Base-by-base conservation (phyloP, 2,329 filamentous ascomycete genomes). In the Pestalotiopsis sp. region DNA sequence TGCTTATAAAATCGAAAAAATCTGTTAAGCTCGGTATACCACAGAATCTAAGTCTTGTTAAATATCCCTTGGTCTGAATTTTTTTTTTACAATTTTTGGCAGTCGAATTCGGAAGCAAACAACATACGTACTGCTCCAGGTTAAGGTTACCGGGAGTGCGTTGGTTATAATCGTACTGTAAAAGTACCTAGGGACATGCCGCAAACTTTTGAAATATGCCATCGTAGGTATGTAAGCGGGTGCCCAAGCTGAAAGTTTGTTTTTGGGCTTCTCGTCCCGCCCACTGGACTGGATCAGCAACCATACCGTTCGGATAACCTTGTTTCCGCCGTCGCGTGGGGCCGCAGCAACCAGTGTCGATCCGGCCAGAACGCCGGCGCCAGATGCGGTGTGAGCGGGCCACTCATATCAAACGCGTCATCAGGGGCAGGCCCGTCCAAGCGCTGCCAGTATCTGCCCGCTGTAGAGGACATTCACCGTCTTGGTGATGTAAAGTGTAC, bases 291-390 rank as follows among this genome's bases (percentile, higher is more conserved):
- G 70, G 71, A 67, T 71, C 70, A 74, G 72, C 72, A 69, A 59
- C 71, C 65, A 63, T 61, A 71, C 71, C 69, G 72, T 71, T 69
- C 72, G 73, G 73, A 73, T 74, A 73, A 71, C 72, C 73, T 73
- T 73, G 66, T 68, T 71, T 68, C 69, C 68, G 69, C 69, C 68
- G 69, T 52, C 64, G 70, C 69, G 68, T 71, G 69, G 68, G 72
- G 70, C 70, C 70, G 67, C 70, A 68, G 65, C 70, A 57, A 69
- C 67, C 65, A 49, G 39, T 70, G 68, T 70, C 70, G 70, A 74
- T 74, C 71, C 67, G 67, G 66, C 68, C 64, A 68, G 66, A 65
- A 38, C 66, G 67, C 66, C 66, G 70, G 62, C 66, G 66, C 38
- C 39, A 69, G 56, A 64, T 68, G 67, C 57, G 61, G 27, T 61